Base-by-base conservation (phyloP, 2,329 filamentous ascomycete species). In the Dendrostoma leiphaemia region DNA sequence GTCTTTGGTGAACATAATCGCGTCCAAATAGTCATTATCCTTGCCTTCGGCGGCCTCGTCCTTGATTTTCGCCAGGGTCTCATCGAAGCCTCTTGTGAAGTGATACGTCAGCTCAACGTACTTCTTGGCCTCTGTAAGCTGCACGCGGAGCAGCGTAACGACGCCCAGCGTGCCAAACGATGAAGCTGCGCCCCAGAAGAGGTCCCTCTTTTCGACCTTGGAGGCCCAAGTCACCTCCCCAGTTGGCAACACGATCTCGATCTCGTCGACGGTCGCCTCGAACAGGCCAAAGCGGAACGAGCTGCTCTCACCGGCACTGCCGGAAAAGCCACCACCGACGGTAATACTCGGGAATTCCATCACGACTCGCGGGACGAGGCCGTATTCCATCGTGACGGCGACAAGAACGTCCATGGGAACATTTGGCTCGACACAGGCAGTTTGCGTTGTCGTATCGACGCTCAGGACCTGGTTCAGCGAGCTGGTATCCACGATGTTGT, bases 321-420 rank as follows among this genome's bases (percentile, higher is more conserved):
- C 86, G 0, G 83, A 77, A 63, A 85, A 89, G 0, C 83, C 84
- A 3, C 86, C 85, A 13, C 85, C 86, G 0, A 80, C 81, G 0
- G 86, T 89, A 58, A 89, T 89, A 0, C 84, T 84, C 0, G 85
- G 85, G 47, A 89, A 85, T 61, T 89, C 86, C 81, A 88, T 88
- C 4, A 89, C 84, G 0, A 89, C 84, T 0, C 79, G 80, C 1
- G 80, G 85, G 1, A 89, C 68, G 0, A 89, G 70, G 0, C 79
- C 79, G 46, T 81, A 64, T 4, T 69, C 66, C 44, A 85, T 61
- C 0, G 84, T 84, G 1, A 77, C 81, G 50, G 79, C 75, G 1
- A 88, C 78, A 2, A 89, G 73, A 1, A 71, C 70, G 55, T 87
- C 84, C 84, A 89, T 89, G 0, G 83, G 74, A 3, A 89, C 85